Conservation (phyloP, 495 filamentous ascomycete genomes). For the Tuber borchii region DNA sequence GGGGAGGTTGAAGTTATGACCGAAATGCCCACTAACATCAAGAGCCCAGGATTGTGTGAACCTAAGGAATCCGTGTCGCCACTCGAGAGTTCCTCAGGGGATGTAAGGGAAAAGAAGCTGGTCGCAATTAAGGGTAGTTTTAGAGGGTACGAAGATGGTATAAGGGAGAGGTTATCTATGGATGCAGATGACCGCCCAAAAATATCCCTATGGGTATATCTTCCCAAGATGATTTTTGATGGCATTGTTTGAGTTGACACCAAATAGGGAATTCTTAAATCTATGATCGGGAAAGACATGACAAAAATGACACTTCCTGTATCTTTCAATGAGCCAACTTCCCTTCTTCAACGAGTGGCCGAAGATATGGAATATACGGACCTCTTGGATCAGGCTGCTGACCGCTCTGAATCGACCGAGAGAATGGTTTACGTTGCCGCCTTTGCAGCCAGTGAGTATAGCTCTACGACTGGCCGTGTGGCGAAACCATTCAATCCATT, state of each 20-base stretch:
- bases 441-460: constrained; percentile 92
- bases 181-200: constrained; percentile 88
- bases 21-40: constrained; percentile 48
- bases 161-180: constrained; percentile 71
- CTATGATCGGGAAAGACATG: constrained; percentile 99
- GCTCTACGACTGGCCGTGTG: constrained; percentile 90
- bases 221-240: constrained; percentile 11
- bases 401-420: constrained; percentile 77
- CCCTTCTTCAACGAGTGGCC: constrained; percentile 86
- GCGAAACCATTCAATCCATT: constrained; percentile 98
- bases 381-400: constrained; percentile 81
- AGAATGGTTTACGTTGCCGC: constrained; percentile 93
- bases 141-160: constrained; percentile 81
- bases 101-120: constrained; percentile 47
- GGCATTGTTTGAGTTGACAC: constrained; percentile 33
- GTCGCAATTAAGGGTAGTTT: constrained; percentile 67
- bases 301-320: constrained; percentile 98
- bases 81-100: constrained; percentile 42
- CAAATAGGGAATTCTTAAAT: constrained; percentile 85
- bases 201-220: constrained; percentile 83
- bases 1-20: constrained; percentile 77
- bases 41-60: constrained; percentile 30
- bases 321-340: constrained; percentile 98
- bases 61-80: constrained; percentile 46
- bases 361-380: constrained; percentile 98